Percentiles rank a stretch among this genome's conserved stretches.
Evolutionary conservation across 768 basidiomycete genomes (phyloP).

Genomic region (Lactifluus piperatus): DNA sequence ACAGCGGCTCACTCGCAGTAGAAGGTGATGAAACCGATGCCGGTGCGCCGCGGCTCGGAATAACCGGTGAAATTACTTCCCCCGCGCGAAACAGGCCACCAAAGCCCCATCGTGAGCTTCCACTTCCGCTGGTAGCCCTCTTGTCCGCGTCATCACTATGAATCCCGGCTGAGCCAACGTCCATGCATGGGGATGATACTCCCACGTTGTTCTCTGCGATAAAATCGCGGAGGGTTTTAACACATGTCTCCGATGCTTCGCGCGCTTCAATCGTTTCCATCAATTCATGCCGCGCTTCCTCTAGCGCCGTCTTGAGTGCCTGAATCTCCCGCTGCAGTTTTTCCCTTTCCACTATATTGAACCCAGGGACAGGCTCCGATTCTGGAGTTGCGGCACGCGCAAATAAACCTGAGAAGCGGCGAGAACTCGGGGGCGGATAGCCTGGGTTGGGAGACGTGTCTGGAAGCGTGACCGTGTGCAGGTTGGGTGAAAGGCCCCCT

Average conservation of each 20-base stretch:
- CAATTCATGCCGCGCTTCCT: conserved; percentile 57
- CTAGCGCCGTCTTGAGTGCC: conserved; percentile 48
- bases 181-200: conserved; percentile 21
- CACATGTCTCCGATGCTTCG: conserved; percentile 81
- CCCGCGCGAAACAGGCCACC: conserved; percentile 17
- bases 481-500: conserved; percentile 23
- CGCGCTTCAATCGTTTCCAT: conserved; percentile 73
- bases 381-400: conserved; percentile 42
- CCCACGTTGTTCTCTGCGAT: conserved; percentile 70
- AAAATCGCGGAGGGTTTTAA: conserved; percentile 74
- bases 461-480: conserved; percentile 14
- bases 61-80: conserved; percentile 7
- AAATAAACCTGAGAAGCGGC: conserved; percentile 46
- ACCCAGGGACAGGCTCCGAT: conserved; percentile 22
- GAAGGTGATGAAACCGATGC: conserved; percentile 5
- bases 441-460: conserved; percentile 23
- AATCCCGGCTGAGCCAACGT: conserved; percentile 3
- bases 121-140: conserved; percentile 17
- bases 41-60: conserved; percentile 4
- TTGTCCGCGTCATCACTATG: conserved; percentile 14
- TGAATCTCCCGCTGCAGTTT: conserved; percentile 51
- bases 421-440: conserved; percentile 21
- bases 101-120: conserved; percentile 19
- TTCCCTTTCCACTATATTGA: conserved; percentile 37
- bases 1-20: conserved; percentile 10